phyloP scores from a whole-genome alignment of 2,329 filamentous ascomycete genomes.

The Penicillium griseofulvum region DNA sequence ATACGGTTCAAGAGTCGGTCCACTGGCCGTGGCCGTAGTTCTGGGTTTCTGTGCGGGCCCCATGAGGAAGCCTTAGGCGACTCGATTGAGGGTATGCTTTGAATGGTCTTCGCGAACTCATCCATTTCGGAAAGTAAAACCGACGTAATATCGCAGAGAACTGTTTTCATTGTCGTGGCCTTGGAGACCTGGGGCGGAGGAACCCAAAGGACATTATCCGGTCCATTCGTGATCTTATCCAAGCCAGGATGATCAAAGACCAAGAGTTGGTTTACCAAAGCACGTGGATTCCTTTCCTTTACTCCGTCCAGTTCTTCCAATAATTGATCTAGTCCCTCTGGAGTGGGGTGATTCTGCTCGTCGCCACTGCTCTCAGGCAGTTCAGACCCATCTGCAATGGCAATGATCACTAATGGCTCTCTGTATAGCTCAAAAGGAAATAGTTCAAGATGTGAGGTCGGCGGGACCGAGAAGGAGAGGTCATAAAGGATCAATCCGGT shows the following conservation, averaged over 20 bases:
- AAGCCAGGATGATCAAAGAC: slow-evolving; percentile 70
- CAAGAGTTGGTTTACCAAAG: slow-evolving; percentile 73
- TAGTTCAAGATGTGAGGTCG: slow-evolving; percentile 73
- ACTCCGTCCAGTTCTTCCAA: slow-evolving; percentile 67
- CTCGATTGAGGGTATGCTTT: slow-evolving; percentile 71
- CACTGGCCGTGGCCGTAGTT: slow-evolving; percentile 39
- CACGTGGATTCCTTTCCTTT: slow-evolving; percentile 70
- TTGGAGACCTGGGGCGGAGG: slow-evolving; percentile 67
- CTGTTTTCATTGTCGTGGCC: slow-evolving; percentile 75
- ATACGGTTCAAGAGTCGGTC: slow-evolving; percentile 68
- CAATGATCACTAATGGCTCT: slow-evolving; percentile 78
- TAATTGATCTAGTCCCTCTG: slow-evolving; percentile 40
- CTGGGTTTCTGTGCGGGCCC: slow-evolving; percentile 53
- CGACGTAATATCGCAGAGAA: slow-evolving; percentile 76
- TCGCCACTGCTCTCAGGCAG: slow-evolving; percentile 43
- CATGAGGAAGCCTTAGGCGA: slow-evolving; percentile 60
- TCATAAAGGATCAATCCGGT: slow-evolving; percentile 85
- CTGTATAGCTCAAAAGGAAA: slow-evolving; percentile 89
- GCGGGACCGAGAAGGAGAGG: slow-evolving; percentile 73
- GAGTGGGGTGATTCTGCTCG: slow-evolving; percentile 35
- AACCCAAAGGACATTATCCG: slow-evolving; percentile 67
- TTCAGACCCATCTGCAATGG: slow-evolving; percentile 77
- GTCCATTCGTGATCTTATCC: slow-evolving; percentile 53
- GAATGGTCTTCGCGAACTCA: slow-evolving; percentile 68
- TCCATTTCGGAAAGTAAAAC: slow-evolving; percentile 73